Conservation (phyloP, 257 asterid genomes). For the Thymus mandschuricus region DNA sequence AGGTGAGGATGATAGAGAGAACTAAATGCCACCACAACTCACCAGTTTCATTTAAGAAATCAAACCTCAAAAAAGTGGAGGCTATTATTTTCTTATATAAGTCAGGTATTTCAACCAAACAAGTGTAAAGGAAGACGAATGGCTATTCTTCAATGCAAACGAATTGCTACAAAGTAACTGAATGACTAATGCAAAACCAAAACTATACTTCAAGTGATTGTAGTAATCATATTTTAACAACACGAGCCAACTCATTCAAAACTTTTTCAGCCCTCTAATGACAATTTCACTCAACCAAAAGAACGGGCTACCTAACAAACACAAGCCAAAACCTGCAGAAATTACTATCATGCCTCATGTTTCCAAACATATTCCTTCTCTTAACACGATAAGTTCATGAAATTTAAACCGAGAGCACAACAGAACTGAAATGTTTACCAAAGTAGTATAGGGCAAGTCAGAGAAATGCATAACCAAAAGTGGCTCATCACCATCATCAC, state of each 20-base stretch:
- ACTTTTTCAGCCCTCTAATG: background rate
- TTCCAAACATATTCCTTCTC: background rate
- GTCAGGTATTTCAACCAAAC: background rate
- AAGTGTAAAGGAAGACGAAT: background rate
- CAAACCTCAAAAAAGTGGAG: background rate
- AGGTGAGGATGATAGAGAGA: background rate
- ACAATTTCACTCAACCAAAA: background rate
- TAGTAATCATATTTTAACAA: background rate
- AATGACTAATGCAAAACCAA: background rate
- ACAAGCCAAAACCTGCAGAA: background rate
- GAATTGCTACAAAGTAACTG: background rate
- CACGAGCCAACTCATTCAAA: background rate
- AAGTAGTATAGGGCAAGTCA: background rate
- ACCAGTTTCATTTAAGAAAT: background rate
- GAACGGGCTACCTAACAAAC: background rate
- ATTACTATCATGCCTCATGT: background rate
- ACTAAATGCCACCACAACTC: background rate
- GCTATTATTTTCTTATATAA: background rate
- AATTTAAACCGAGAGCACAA: background rate
- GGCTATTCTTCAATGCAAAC: background rate
- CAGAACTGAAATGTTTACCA: background rate
- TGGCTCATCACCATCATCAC: background rate
- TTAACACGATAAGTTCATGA: background rate
- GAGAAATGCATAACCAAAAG: slow-evolving; percentile 6
- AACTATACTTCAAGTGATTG: background rate